Evolutionary conservation across 1,284 basidiomycete genomes (phyloP), one percentile per base, ranked within the genome.

Genomic region (Ceratobasidium sp.): DNA sequence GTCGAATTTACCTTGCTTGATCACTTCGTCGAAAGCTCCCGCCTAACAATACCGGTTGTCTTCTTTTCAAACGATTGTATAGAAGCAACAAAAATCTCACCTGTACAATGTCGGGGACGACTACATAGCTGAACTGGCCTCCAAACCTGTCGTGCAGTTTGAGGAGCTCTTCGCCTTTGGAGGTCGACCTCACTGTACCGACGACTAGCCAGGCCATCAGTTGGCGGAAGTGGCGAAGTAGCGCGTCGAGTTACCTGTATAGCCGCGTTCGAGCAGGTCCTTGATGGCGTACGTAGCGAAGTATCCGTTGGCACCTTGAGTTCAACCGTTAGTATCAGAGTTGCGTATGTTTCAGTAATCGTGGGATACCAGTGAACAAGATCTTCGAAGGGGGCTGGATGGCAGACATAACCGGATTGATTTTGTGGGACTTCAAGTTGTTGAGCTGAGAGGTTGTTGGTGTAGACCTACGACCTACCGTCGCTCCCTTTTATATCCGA

Each of bases 231-330:
- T 46, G 13, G 23, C 13, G n/a, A 18, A 6, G 44, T 20, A 73
- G 13, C 3, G 10, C 5, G 5, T 51, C 15, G 7, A 33, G 23
- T 39, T 10, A 73, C 71, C 71, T 3, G 55, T 60, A 44, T 73
- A 73, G 9, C 71, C 71, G 33, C 71, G 71, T 23, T 73, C 56
- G 20, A 73, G 58, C 10, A 73, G 56, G 18, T 61, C 71, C 23
- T 73, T 73, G 58, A 73, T 51, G 33, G 71, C 71, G 51, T 73
- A 56, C 18, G 58, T 53, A 20, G 71, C 71, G 23, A 73, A 73
- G 46, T 61, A 73, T 10, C 71, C 71, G 49, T 73, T 73, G 46
- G 71, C 71, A 63, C 71, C 69, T 71, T n/a, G 64, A 44, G n/a
- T 28, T 26, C 60, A 63, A 18, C 20, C 9, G 40, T 63, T 13